A percentile compares a stretch with the other conserved stretches of the same genome.
phyloP scores from a whole-genome alignment of 1,139 yeast species.

The Yamadazyma pseudoaaseri region DNA sequence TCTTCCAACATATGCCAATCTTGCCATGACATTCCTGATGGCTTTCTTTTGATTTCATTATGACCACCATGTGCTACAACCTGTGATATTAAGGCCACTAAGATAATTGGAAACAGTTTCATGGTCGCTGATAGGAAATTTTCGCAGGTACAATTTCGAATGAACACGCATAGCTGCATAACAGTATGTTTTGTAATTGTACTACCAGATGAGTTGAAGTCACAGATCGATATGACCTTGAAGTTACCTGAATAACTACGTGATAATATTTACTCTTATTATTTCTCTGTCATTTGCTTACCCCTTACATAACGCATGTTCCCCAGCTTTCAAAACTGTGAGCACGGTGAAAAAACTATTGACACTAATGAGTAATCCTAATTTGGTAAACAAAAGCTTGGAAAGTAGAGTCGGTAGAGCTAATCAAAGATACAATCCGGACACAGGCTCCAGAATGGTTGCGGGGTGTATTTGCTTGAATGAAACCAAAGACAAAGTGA shows the following conservation, averaged over 20 bases:
- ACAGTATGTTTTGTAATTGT: too few relatives aligned
- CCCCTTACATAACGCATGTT: too few relatives aligned
- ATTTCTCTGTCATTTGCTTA: too few relatives aligned
- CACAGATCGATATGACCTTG: too few relatives aligned
- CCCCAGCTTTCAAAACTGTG: background rate
- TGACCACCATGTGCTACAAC: constrained; percentile 21
- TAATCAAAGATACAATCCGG: constrained; percentile 42
- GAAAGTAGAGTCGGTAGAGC: constrained; percentile 34
- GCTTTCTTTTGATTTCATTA: constrained; percentile 26
- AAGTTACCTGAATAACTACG: too few relatives aligned
- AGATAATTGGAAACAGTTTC: background rate
- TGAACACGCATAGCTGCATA: too few relatives aligned
- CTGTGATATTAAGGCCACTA: constrained; percentile 2
- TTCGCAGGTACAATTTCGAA: too few relatives aligned
- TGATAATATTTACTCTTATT: too few relatives aligned
- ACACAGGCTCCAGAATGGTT: constrained; percentile 76
- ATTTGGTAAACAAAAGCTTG: constrained; percentile 19
- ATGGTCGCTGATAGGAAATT: too few relatives aligned
- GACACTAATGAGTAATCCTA: constrained; percentile 6
- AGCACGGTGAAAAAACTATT: background rate
- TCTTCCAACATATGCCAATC: constrained; percentile 90
- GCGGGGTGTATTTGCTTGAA: constrained; percentile 88
- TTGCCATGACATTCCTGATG: constrained; percentile 63
- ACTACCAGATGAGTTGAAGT: too few relatives aligned
- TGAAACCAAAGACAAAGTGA: constrained; percentile 53